Evolutionary conservation across 2,329 filamentous ascomycete genomes (phyloP).

Genomic region (Curvularia eragrostidis): DNA sequence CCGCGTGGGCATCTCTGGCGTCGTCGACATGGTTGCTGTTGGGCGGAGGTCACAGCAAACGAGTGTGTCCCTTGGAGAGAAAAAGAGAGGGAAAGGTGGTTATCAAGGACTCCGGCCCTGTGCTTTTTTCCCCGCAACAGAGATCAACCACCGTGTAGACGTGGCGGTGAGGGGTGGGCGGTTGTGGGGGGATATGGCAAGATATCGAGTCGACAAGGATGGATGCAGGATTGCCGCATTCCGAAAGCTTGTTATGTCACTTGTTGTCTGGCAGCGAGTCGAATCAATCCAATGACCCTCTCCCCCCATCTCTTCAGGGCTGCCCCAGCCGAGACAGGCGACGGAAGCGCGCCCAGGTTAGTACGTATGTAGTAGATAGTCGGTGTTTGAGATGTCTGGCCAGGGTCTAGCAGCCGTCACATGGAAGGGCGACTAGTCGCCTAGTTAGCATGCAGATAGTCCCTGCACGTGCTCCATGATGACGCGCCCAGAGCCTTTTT

Average conservation of each 20-base stretch:
- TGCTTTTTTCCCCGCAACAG: constrained; percentile 12
- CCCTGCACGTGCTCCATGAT: constrained; percentile 1
- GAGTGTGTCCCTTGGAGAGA: background rate
- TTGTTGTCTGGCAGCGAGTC: background rate
- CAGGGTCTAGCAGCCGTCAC: constrained; percentile 14
- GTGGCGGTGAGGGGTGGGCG: constrained; percentile 9
- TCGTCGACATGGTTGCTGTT: constrained; percentile 11
- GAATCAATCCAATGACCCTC: background rate
- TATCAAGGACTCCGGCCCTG: background rate
- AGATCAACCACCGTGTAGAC: background rate
- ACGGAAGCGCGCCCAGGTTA: constrained; percentile 2
- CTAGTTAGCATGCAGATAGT: constrained; percentile 9
- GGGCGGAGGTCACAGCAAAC: background rate
- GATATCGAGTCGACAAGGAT: constrained; percentile 13
- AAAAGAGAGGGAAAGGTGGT: background rate
- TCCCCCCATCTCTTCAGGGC: background rate
- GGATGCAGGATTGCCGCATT: background rate
- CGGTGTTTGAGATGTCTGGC: background rate
- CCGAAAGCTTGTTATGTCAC: constrained; percentile 8
- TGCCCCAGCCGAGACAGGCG: background rate
- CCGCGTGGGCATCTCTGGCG: constrained; percentile 25
- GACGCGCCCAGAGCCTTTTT: constrained; percentile 10
- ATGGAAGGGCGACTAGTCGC: constrained; percentile 3
- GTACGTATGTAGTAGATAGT: background rate
- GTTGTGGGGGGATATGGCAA: constrained; percentile 13